phyloP scores from a whole-genome alignment of 192 early-diverging fungal genomes.

The Coemansia sp. region DNA sequence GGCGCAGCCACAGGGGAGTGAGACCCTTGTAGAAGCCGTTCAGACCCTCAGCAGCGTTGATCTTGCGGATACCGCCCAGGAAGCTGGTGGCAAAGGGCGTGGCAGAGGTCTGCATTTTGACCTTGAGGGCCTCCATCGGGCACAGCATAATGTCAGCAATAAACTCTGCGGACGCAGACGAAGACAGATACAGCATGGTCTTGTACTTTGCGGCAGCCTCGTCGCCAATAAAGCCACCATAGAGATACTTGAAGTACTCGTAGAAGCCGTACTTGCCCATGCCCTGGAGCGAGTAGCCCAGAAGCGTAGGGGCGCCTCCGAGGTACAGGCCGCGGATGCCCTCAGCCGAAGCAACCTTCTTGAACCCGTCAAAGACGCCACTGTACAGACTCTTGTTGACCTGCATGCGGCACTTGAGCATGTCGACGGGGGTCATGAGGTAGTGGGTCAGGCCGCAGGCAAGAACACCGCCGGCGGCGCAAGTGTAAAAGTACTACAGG shows the following conservation, averaged over 20 bases:
- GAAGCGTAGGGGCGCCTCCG: constrained; percentile 70
- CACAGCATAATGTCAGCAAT: constrained; percentile 79
- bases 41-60: constrained; percentile 58
- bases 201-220: constrained; percentile 72
- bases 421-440: constrained; percentile 55
- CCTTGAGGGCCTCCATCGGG: constrained; percentile 82
- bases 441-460: constrained; percentile 67
- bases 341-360: constrained; percentile 56
- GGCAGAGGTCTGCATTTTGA: constrained; percentile 78
- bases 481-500: constrained; percentile 59
- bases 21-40: constrained; percentile 70
- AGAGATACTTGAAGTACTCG: constrained; percentile 83
- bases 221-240: constrained; percentile 58
- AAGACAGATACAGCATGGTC: constrained; percentile 64
- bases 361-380: constrained; percentile 54
- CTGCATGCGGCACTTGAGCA: constrained; percentile 58
- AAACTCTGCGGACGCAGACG: constrained; percentile 75
- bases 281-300: constrained; percentile 84
- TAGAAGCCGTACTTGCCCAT: constrained; percentile 87
- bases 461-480: constrained; percentile 59
- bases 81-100: constrained; percentile 70
- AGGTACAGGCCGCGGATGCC: constrained; percentile 71
- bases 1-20: constrained; percentile 72
- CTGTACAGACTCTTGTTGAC: constrained; percentile 53
- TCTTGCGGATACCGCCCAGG: constrained; percentile 59